phyloP scores from a whole-genome alignment of 2,329 filamentous ascomycete genomes.

The Apiospora phragmitis region DNA sequence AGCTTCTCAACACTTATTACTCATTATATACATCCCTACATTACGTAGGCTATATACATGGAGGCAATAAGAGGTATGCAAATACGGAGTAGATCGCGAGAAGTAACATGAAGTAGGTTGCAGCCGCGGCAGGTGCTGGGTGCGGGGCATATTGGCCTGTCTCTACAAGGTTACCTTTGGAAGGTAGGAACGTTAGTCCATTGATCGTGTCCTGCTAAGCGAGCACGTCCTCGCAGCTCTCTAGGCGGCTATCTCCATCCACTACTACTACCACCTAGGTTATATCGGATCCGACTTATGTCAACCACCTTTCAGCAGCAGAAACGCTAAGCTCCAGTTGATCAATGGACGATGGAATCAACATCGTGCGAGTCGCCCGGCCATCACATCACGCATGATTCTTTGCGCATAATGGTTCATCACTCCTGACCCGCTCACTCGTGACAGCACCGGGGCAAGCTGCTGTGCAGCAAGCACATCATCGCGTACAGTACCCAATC shows the following conservation, averaged over 20 bases:
- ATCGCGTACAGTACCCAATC: neutral
- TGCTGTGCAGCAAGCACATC: neutral
- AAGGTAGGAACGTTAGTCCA: no score
- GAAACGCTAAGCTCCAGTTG: neutral
- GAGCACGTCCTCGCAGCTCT: neutral
- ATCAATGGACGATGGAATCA: neutral
- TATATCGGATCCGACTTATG: neutral
- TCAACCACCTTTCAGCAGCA: neutral
- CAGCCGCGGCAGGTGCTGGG: neutral
- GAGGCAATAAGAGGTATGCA: neutral
- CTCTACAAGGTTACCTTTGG: neutral
- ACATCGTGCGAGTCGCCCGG: neutral
- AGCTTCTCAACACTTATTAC: neutral
- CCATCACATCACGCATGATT: neutral
- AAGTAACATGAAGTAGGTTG: neutral
- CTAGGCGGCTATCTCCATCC: neutral
- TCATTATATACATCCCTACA: neutral
- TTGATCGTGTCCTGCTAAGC: neutral
- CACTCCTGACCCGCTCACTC: constrained; percentile 7
- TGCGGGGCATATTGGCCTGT: neutral
- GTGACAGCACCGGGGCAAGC: constrained; percentile 6
- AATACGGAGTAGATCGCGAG: neutral
- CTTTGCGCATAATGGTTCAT: constrained; percentile 6
- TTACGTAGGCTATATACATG: neutral
- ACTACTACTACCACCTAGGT: neutral